Conservation (phyloP, 805 yeast genomes). For the Yamadazyma sp. region DNA sequence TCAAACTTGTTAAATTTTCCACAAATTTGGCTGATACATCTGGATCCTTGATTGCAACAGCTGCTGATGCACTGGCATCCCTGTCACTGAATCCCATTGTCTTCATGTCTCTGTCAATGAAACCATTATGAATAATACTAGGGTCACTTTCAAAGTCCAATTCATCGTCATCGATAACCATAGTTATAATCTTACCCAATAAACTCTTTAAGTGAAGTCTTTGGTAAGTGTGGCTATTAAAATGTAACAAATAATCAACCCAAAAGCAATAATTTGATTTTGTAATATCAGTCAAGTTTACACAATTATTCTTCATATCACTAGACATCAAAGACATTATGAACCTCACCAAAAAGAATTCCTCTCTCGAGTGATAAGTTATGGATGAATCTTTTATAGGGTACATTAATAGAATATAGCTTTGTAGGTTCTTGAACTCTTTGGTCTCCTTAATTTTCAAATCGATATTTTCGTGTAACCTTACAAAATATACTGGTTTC, state of each 20-base stretch:
- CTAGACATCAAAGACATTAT: slow-evolving; percentile 45
- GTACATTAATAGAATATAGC: slow-evolving; percentile 23
- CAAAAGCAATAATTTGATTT: slow-evolving; percentile 37
- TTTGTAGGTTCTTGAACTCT: slow-evolving; percentile 21
- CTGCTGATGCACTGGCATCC: slow-evolving; percentile 46
- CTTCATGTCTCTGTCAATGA: slow-evolving; percentile 37
- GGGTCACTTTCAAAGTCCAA: slow-evolving; percentile 83
- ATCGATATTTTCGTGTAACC: slow-evolving; percentile 42
- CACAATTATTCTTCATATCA: slow-evolving; percentile 32
- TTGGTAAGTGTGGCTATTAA: slow-evolving; percentile 48
- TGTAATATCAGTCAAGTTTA: slow-evolving; percentile 35
- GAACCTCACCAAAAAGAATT: slow-evolving; percentile 59
- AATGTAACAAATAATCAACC: slow-evolving; percentile 42
- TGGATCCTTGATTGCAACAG: slow-evolving; percentile 73
- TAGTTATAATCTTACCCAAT: slow-evolving; percentile 35
- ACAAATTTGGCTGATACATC: slow-evolving; percentile 72
- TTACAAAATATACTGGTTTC: slow-evolving; percentile 67
- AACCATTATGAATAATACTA: slow-evolving; percentile 43
- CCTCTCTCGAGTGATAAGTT: slow-evolving; percentile 59
- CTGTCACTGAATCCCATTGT: slow-evolving; percentile 33
- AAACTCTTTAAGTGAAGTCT: slow-evolving; percentile 41
- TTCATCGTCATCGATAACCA: slow-evolving; percentile 44
- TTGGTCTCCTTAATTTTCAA: slow-evolving; percentile 22
- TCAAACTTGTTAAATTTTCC: slow-evolving; percentile 64
- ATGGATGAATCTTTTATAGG: slow-evolving; percentile 30